Base-by-base conservation (phyloP, 1,139 yeast species). In the Taphrina wiesneri region DNA sequence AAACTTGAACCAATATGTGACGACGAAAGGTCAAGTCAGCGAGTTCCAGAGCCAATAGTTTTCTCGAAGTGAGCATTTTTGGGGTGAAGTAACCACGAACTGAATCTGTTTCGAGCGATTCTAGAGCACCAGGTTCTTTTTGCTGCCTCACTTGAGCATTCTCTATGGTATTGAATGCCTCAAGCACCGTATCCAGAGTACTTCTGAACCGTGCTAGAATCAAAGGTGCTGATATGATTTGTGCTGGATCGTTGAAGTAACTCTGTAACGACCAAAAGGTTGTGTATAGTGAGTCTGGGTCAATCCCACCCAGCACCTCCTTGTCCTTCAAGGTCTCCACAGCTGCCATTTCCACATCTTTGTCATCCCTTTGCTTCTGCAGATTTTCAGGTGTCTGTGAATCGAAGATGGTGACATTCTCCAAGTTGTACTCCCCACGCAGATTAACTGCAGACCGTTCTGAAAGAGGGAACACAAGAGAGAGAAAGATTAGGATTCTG, bases 371-470 rank as follows among this genome's bases (percentile, higher is more conserved):
- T 30, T 23, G 49, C 34, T 21, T 25, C 34, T 39, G 17, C 51
- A 56, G 5, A 5, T 23, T 9, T 13, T 43, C 51, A 23, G 32
- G 36, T 17, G 15, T 25, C 21, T 62, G 69, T 28, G 71, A 72
- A 51, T 76, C 73, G 67, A 66, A 77, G 28, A 67, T 61, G 0
- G 80, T 77, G 15, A 72, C 70, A 67, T 78, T 78, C 23, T 75
- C 80, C 0, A 71, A 70, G 67, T 78, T 75, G 70, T 73, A 78
- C 17, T 74, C 74, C 0, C 80, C 80, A 13, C 77, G 73, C 21
- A 75, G 73, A 61, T 78, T 78, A 23, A 77, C 71, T 3, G 79
- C 80, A 4, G 78, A 75, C 52, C 76, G 75, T 64, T 78, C 80
- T 45, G 73, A 71, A 23, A 77, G 67, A 0, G 80, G 79, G 65